phyloP scores from a whole-genome alignment of 371 early-diverging fungal genomes.

The Apophysomyces elegans region DNA sequence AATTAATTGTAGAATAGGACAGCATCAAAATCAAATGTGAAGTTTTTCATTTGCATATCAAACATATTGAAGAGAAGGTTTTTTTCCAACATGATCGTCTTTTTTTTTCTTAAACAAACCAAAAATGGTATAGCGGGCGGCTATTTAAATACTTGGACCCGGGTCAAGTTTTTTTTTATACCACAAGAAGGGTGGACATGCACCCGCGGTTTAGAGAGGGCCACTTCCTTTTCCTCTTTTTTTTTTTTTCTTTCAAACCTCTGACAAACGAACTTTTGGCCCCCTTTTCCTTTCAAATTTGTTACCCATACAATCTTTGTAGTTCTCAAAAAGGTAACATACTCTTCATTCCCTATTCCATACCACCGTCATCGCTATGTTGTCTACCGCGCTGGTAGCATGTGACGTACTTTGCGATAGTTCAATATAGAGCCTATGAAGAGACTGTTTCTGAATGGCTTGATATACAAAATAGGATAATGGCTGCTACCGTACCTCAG shows the following conservation, averaged over 20 bases:
- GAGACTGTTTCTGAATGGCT: neutral
- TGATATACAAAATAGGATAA: constrained; percentile 8
- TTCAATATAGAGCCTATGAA: neutral
- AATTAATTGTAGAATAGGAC: constrained; percentile 76
- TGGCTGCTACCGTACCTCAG: constrained; percentile 32
- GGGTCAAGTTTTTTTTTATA: constrained; percentile 5
- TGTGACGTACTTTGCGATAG: constrained; percentile 9
- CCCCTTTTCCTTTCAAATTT: constrained; percentile 5
- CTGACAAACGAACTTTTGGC: neutral
- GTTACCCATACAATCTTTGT: neutral
- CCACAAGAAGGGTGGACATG: constrained; percentile 6
- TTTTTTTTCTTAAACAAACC: neutral
- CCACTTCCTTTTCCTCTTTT: constrained; percentile 1
- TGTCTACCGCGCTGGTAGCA: constrained; percentile 6
- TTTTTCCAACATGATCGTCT: constrained; percentile 4
- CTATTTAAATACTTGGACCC: constrained; percentile 11
- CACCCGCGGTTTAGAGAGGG: constrained; percentile 6
- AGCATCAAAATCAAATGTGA: constrained; percentile 12
- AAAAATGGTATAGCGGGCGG: constrained; percentile 9
- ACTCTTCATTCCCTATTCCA: too few species aligned
- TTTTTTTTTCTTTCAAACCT: constrained; percentile 1
- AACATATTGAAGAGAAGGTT: too few species aligned
- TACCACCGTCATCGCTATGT: neutral
- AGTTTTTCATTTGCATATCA: neutral
- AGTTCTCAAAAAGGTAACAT: constrained; percentile 4